These are phyloP conservation scores for Prunus davidiana DNA, from an alignment of 306 rosid genomes.

Conservation along the genomic window DNA sequence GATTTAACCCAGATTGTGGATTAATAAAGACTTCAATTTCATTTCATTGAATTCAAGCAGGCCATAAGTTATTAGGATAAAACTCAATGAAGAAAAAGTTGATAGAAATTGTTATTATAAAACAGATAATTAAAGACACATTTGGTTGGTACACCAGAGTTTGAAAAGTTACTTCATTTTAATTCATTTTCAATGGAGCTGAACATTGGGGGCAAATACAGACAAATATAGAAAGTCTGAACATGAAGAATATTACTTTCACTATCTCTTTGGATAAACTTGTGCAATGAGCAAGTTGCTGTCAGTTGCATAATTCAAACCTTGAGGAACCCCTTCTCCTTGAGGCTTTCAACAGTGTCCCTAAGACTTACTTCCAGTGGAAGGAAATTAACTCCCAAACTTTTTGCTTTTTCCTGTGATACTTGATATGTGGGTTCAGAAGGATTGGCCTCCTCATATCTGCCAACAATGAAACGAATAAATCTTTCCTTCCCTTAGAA, in stretches of 20 bases:
- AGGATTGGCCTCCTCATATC: conserved; percentile 13
- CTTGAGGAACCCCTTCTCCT: conserved; percentile 15
- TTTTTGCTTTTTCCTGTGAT: conserved; percentile 16
- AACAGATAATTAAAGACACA: background rate
- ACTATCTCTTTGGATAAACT: background rate
- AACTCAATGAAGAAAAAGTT: background rate
- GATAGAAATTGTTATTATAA: background rate
- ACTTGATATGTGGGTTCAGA: background rate
- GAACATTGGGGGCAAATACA: background rate
- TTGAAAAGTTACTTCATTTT: background rate
- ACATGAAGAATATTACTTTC: background rate
- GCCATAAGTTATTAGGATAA: background rate
- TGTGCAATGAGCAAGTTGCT: background rate
- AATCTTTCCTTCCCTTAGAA: background rate
- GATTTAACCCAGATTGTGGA: background rate
- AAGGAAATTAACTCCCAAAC: conserved; percentile 18
- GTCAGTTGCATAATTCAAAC: background rate
- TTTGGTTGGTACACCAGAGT: background rate
- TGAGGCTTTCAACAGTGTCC: conserved; percentile 26
- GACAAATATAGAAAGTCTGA: background rate
- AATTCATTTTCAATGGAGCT: background rate
- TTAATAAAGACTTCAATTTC: background rate
- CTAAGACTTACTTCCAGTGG: conserved; percentile 19
- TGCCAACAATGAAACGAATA: conserved; percentile 1
- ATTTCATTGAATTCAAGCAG: background rate